Percentiles rank a stretch among this genome's conserved stretches.
Conservation (phyloP, 805 yeast genomes). For the Ogataea chonburiensis region DNA sequence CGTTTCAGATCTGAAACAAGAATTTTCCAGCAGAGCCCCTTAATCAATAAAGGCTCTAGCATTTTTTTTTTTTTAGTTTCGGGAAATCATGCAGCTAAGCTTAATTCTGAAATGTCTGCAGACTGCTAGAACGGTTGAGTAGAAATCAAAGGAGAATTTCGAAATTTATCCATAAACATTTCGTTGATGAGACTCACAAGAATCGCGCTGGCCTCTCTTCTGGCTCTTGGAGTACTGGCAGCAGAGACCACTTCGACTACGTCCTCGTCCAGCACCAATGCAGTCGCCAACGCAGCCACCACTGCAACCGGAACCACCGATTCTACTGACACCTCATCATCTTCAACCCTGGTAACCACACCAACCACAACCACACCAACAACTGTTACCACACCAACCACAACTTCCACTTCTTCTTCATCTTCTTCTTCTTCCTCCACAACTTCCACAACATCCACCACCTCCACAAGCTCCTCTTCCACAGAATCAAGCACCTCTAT, state of each 20-base stretch:
- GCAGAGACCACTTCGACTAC: slow-evolving; percentile 44
- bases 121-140: no score
- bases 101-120: no score
- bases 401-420: slow-evolving; percentile 16
- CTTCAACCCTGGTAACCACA: slow-evolving; percentile 15
- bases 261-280: slow-evolving; percentile 37
- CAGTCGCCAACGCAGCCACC: slow-evolving; percentile 11
- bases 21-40: no score
- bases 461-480: slow-evolving; percentile 11
- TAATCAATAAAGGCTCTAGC: no score
- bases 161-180: background rate
- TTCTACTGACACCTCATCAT: slow-evolving; percentile 9
- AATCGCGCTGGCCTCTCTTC: background rate
- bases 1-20: no score
- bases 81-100: no score
- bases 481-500: slow-evolving; percentile 12
- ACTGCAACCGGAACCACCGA: slow-evolving; percentile 6
- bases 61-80: background rate
- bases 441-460: slow-evolving; percentile 9
- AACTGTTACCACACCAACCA: slow-evolving; percentile 11
- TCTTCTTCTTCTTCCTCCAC: slow-evolving; percentile 11
- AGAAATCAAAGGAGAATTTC: slow-evolving; percentile 4
- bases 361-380: slow-evolving; percentile 11
- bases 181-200: slow-evolving; percentile 5
- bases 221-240: slow-evolving; percentile 7